Conservation (phyloP, 2,329 filamentous ascomycete species). For the Phaeophleospora eucalypticola region DNA sequence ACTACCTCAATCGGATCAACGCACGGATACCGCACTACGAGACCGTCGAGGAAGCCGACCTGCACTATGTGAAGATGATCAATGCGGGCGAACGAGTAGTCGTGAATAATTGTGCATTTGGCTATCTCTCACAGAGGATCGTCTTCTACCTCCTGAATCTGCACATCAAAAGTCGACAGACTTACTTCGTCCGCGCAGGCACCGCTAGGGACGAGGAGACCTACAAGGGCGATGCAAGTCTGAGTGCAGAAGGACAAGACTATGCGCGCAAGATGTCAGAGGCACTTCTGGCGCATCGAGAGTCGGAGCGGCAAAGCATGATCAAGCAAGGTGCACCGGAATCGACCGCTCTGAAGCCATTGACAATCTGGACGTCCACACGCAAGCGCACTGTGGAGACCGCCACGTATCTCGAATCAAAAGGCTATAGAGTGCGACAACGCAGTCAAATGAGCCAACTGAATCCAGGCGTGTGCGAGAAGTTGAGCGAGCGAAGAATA, state of each 20-base stretch:
- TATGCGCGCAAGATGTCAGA: slow-evolving; percentile 87
- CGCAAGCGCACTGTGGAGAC: slow-evolving; percentile 87
- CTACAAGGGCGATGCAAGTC: slow-evolving; percentile 83
- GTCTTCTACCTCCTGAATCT: slow-evolving; percentile 98
- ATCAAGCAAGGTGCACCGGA: slow-evolving; percentile 61
- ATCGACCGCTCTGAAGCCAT: slow-evolving; percentile 66
- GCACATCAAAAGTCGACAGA: slow-evolving; percentile 91
- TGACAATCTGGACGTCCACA: slow-evolving; percentile 94
- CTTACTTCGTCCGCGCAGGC: slow-evolving; percentile 86
- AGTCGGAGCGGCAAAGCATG: slow-evolving; percentile 70
- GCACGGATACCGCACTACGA: slow-evolving; percentile 94
- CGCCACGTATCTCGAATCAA: slow-evolving; percentile 70
- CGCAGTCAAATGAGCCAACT: slow-evolving; percentile 95
- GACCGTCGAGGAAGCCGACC: slow-evolving; percentile 87
- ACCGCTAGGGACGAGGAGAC: slow-evolving; percentile 83
- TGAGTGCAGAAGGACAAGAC: slow-evolving; percentile 73
- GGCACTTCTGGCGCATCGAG: slow-evolving; percentile 73
- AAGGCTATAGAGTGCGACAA: slow-evolving; percentile 82
- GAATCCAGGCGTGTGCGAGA: slow-evolving; percentile 94
- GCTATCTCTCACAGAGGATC: slow-evolving; percentile 92
- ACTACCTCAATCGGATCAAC: slow-evolving; percentile 86
- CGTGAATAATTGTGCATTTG: slow-evolving; percentile 96
- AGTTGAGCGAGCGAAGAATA: slow-evolving; percentile 79
- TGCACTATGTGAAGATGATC: slow-evolving; percentile 99
- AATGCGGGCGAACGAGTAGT: slow-evolving; percentile 90